Evolutionary conservation across 257 asterid species (phyloP).

Genomic region (Hygrophila difformis): DNA sequence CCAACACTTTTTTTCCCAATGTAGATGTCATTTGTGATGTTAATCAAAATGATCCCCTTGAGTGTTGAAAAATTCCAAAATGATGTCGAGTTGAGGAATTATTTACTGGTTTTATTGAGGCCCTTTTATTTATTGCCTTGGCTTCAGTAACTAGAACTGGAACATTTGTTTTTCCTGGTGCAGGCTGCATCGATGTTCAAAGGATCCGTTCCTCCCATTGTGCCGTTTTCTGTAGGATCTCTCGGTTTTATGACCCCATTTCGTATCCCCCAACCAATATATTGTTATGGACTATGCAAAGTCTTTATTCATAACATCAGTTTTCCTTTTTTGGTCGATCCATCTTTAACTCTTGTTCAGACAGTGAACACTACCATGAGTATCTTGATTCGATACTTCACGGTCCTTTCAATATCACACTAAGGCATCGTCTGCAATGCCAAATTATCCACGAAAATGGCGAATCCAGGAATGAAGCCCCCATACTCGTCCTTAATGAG

Average conservation of each 20-base stretch:
- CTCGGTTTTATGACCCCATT: constrained; percentile 98
- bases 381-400: constrained; percentile 48
- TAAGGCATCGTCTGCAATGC: constrained; percentile 92
- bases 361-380: constrained; percentile 78
- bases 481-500: constrained; percentile 82
- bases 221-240: constrained; percentile 95
- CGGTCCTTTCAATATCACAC: constrained; percentile 80
- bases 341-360: constrained; percentile 55
- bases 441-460: constrained; percentile 69
- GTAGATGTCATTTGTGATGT: no score
- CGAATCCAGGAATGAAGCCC: constrained; percentile 75
- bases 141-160: no score
- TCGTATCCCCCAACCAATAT: no score
- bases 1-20: no score
- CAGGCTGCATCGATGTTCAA: constrained; percentile 99
- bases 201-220: constrained; percentile 97
- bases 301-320: not conserved
- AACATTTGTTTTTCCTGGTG: constrained; percentile 17
- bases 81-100: no score
- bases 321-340: constrained; percentile 11
- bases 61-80: no score
- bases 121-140: no score
- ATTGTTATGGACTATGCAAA: constrained; percentile 9
- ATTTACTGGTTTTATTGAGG: no score
- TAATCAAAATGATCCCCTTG: no score